phyloP scores from a whole-genome alignment of 2,329 filamentous ascomycete genomes.

The Colletotrichum chrysophilum region DNA sequence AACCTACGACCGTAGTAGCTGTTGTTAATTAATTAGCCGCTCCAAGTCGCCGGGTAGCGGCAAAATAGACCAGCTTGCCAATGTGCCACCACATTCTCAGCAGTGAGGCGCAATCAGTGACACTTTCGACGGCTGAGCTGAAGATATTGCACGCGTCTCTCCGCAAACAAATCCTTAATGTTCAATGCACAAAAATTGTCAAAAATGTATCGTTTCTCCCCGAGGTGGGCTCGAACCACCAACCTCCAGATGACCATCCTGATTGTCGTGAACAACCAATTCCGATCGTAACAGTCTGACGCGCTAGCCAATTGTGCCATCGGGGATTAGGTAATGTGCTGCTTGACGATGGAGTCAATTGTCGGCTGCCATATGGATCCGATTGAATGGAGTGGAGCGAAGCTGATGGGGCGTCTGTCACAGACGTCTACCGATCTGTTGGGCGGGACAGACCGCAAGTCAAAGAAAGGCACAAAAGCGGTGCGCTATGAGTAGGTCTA shows the following conservation, averaged over 20 bases:
- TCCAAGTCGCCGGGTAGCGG: neutral
- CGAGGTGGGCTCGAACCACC: slow-evolving; percentile 1
- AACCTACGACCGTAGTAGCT: neutral
- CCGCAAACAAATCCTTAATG: accelerated
- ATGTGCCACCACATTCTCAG: neutral
- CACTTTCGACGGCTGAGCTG: neutral
- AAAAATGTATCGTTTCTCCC: neutral
- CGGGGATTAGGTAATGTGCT: neutral
- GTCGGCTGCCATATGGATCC: neutral
- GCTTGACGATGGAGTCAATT: neutral
- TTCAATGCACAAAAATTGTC: neutral
- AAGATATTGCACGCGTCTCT: accelerated
- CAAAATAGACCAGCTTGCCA: neutral
- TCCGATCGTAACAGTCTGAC: slow-evolving; percentile 1
- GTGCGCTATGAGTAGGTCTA: accelerated
- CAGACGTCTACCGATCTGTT: neutral
- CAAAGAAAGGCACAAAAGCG: neutral
- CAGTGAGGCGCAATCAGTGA: neutral
- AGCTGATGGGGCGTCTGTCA: neutral
- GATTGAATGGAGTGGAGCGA: neutral
- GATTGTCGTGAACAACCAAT: neutral
- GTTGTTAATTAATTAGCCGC: neutral
- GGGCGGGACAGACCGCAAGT: neutral
- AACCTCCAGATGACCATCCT: neutral
- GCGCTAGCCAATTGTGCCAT: slow-evolving; percentile 5